Conservation (phyloP, 1,284 basidiomycete genomes). For the Cutaneotrichosporon cyanovorans region DNA sequence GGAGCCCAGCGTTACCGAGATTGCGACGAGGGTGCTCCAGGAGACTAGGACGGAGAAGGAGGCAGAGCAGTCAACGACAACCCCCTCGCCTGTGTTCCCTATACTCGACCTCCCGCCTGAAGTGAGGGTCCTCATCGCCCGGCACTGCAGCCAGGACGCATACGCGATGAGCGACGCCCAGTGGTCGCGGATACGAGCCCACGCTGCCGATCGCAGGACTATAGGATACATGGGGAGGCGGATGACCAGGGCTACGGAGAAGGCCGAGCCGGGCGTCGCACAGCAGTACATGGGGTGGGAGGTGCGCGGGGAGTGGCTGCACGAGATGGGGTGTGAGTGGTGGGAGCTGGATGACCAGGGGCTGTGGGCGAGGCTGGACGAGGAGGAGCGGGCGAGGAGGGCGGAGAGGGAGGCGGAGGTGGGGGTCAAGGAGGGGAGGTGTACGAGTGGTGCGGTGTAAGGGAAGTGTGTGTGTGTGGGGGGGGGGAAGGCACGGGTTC, state of each 20-base stretch:
- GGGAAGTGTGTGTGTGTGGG: too few relatives aligned
- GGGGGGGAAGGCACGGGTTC: too few relatives aligned
- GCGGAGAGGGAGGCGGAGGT: too few relatives aligned
- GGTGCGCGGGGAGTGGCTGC: conserved; percentile 29
- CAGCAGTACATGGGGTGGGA: conserved; percentile 14
- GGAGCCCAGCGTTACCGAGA: conserved; percentile 14
- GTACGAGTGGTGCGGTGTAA: too few relatives aligned
- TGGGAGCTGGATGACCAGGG: conserved; percentile 28
- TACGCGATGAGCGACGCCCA: conserved; percentile 32
- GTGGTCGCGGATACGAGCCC: conserved; percentile 24
- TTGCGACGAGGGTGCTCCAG: conserved; percentile 19
- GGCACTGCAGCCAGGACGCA: conserved; percentile 27
- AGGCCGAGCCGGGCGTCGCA: conserved; percentile 8
- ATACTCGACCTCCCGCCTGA: conserved; percentile 37
- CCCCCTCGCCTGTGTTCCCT: conserved; percentile 17
- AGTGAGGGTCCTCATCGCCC: conserved; percentile 29
- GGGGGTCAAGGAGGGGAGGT: too few relatives aligned
- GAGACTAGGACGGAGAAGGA: conserved; percentile 3
- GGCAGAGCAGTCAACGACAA: background rate
- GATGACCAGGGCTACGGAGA: conserved; percentile 7
- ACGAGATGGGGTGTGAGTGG: conserved; percentile 27
- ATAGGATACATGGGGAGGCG: conserved; percentile 10
- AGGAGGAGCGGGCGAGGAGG: too few relatives aligned
- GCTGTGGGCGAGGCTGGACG: conserved; percentile 8
- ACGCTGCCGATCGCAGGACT: conserved; percentile 21